Evolutionary conservation across 1,284 basidiomycete genomes (phyloP), one percentile per base, ranked within the genome.

Genomic region (Leccinum colubrinum): DNA sequence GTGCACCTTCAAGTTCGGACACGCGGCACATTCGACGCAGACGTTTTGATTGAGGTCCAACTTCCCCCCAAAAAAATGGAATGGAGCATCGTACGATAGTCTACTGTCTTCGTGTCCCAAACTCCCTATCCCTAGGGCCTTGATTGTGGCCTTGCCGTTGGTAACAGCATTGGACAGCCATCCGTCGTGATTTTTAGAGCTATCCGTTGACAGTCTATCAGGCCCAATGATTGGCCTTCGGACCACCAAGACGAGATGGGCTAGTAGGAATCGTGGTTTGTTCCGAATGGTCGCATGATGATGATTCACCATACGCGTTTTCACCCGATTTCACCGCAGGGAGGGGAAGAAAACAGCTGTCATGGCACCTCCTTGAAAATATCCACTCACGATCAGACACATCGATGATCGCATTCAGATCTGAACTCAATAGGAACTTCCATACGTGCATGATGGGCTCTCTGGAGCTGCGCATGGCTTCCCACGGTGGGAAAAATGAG

Each of bases 121-220:
- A 35, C 35, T 50, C 51, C 55, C 30, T 41, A 46, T 37, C 59
- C 33, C 27, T 52, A 15, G 46, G 25, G 30, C 20, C 22, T 43
- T 66, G 67, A 72, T 72, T 4, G 61, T 71, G 68, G 62, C 59
- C 68, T 43, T 17, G 35, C 53, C 27, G 20, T 58, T 58, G 50
- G 55, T 53, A 52, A 66, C 66, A 58, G 35, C 55, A 60, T 53
- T 48, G 53, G 17, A 63, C 48, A 53, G 51, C 46, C 62, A 56
- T 52, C 2, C n/a, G 51, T 60, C 54, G 35, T 51, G 55, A 56
- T 51, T 54, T 58, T 50, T 33, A 35, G 20, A 39, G n/a, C 37
- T 56, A 25, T 55, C 50, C n/a, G 12, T 15, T 54, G 37, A 33
- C 3, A 48, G 48, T 48, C 3, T 15, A 50, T 12, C 39, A 54